These are phyloP conservation scores for Apiospora kogelbergensis DNA, from an alignment of 2,329 filamentous ascomycete genomes.

Conservation along the genomic window DNA sequence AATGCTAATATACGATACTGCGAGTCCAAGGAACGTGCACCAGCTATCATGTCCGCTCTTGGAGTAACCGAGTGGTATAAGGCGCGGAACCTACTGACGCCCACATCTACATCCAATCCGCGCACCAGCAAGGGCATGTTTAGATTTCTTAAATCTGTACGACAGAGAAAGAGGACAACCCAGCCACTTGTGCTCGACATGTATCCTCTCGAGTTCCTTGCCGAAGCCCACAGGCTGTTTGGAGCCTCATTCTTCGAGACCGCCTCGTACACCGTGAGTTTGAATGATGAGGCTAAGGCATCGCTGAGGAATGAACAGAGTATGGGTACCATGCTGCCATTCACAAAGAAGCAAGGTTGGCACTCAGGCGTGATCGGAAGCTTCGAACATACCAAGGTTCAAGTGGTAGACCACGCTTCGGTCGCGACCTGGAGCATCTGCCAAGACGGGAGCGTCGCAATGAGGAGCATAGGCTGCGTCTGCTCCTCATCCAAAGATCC, in stretches of 20 bases:
- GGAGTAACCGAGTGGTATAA: not conserved
- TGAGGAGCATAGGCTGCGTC: no score
- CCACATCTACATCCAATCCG: not conserved
- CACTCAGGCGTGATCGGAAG: not conserved
- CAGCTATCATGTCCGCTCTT: not conserved
- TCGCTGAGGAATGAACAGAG: not conserved
- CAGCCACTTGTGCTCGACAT: not conserved
- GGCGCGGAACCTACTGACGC: not conserved
- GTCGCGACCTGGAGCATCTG: no score
- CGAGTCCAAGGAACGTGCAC: not conserved
- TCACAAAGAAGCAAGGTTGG: not conserved
- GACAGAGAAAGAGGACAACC: not conserved
- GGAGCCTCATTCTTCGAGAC: not conserved
- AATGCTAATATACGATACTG: not conserved
- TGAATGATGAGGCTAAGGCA: not conserved
- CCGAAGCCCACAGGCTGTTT: not conserved
- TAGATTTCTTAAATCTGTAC: no score
- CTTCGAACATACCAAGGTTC: no score
- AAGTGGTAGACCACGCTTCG: no score
- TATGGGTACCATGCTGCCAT: not conserved
- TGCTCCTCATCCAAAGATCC: not conserved
- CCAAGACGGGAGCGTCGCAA: no score
- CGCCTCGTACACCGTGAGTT: not conserved
- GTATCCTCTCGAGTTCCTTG: not conserved
- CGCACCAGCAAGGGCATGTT: no score